These are phyloP conservation scores for Arctium minus DNA, from an alignment of 129 eudicot genomes.

Conservation along the genomic window DNA sequence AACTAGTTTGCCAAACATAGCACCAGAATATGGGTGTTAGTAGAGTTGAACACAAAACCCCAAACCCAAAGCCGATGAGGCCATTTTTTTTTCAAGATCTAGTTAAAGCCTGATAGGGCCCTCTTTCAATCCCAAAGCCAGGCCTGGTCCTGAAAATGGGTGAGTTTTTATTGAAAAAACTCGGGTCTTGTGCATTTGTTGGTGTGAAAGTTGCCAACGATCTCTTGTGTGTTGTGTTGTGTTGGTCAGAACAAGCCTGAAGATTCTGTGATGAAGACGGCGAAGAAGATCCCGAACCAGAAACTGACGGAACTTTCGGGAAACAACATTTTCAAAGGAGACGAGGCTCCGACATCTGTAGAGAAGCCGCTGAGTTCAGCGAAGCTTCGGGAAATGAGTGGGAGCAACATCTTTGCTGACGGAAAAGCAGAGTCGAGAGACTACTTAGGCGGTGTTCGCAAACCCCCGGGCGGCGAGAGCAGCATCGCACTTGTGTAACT, in stretches of 20 bases:
- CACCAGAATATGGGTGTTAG: no score
- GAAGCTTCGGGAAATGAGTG: conserved; percentile 87
- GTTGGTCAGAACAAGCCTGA: conserved; percentile 22
- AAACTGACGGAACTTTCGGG: conserved; percentile 85
- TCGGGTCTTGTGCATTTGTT: no score
- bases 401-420: conserved; percentile 83
- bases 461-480: conserved; percentile 99
- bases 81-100: no score
- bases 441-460: conserved; percentile 89
- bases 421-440: conserved; percentile 90
- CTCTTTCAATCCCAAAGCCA: no score
- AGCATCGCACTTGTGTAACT: conserved; percentile 85
- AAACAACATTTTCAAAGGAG: conserved; percentile 88
- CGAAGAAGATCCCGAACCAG: conserved; percentile 85
- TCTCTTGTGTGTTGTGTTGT: neutral
- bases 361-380: conserved; percentile 90
- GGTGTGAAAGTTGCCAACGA: no score
- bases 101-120: no score
- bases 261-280: conserved; percentile 67
- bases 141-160: no score
- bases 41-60: no score
- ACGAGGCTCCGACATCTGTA: conserved; percentile 51
- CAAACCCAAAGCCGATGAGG: no score
- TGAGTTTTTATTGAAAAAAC: no score
- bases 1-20: no score